These are phyloP conservation scores for Collybia sp. DNA, from an alignment of 768 basidiomycete genomes.

Conservation along the genomic window DNA sequence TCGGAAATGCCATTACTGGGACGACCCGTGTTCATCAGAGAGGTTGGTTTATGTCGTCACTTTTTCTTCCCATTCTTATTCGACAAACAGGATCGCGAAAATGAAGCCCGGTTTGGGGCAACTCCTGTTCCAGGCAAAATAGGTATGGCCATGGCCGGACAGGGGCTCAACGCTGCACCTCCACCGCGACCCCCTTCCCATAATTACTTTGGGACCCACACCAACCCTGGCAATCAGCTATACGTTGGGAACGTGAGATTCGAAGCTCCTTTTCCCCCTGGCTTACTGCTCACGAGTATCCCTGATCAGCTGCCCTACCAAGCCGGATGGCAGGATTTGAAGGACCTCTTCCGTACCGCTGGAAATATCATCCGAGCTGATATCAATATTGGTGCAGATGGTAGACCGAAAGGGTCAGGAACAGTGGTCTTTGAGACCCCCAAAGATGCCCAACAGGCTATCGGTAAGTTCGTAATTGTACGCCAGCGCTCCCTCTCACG, in stretches of 20 bases:
- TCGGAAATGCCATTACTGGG: constrained; percentile 90
- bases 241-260: constrained; percentile 84
- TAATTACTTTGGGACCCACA: constrained; percentile 57
- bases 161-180: constrained; percentile 72
- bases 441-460: constrained; percentile 88
- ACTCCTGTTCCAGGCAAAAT: constrained; percentile 95
- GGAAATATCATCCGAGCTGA: constrained; percentile 96
- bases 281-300: not conserved
- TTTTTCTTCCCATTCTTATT: constrained; percentile 3
- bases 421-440: constrained; percentile 92
- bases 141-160: constrained; percentile 94
- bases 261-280: not conserved
- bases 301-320: constrained; percentile 80
- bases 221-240: constrained; percentile 85
- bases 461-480: constrained; percentile 54
- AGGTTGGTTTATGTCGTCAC: constrained; percentile 47
- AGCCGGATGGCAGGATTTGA: constrained; percentile 99
- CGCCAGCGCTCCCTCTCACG: constrained; percentile 4
- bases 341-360: constrained; percentile 93
- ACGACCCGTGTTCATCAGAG: constrained; percentile 93
- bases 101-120: constrained; percentile 91
- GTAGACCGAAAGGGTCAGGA: constrained; percentile 94
- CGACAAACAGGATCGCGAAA: constrained; percentile 81
- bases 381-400: constrained; percentile 90
- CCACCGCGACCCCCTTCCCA: constrained; percentile 82